Evolutionary conservation across 257 asterid genomes (phyloP).

Genomic region (Euphrasia confusa): DNA sequence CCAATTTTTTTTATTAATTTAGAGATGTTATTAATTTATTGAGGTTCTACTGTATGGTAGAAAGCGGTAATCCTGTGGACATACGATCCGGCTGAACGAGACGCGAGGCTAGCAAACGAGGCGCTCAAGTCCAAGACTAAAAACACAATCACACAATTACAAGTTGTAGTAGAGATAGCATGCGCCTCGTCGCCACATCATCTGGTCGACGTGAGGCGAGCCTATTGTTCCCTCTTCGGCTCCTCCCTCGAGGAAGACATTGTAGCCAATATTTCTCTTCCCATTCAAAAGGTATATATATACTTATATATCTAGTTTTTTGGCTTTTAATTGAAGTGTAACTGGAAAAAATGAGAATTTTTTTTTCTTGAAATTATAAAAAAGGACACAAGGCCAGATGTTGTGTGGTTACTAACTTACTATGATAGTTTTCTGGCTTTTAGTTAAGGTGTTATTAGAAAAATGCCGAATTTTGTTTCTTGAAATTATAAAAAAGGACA

Average conservation of each 20-base stretch:
- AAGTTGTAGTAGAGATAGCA: slow-evolving; percentile 72
- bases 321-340: neutral
- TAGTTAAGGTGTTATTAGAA: no score
- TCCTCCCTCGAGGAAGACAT: slow-evolving; percentile 77
- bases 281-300: slow-evolving; percentile 61
- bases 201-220: slow-evolving; percentile 58
- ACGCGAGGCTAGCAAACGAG: slow-evolving; percentile 65
- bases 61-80: slow-evolving; percentile 69
- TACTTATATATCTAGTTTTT: neutral
- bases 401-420: no score
- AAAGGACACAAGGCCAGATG: no score
- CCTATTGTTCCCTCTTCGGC: slow-evolving; percentile 53
- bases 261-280: slow-evolving; percentile 42
- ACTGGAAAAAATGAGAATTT: no score
- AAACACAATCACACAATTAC: slow-evolving; percentile 38
- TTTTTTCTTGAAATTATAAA: no score
- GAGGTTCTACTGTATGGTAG: no score
- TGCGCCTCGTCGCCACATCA: slow-evolving; percentile 73
- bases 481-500: no score
- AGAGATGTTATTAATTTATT: no score
- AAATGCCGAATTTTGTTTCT: no score
- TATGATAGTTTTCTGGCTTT: no score
- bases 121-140: slow-evolving; percentile 52
- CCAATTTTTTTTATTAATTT: no score
- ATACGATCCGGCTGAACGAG: slow-evolving; percentile 72